Conservation (phyloP, 2,329 filamentous ascomycete genomes). For the Hypomyces perniciosus region DNA sequence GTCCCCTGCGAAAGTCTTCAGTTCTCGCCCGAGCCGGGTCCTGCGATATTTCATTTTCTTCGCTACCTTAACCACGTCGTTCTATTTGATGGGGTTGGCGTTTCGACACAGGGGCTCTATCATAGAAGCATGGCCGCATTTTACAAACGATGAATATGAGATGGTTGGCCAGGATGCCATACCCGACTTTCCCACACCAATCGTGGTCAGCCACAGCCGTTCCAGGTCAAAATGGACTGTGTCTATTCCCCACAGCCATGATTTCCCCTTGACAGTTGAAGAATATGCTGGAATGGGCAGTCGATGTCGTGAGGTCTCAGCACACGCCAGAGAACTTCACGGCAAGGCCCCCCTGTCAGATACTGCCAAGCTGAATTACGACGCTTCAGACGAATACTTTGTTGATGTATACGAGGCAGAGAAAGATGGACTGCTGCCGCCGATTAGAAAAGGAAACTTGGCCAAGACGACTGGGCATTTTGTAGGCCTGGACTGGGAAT, state of each 20-base stretch:
- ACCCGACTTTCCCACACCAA: slow-evolving; percentile 67
- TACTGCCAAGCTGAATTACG: slow-evolving; percentile 45
- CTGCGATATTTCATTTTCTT: slow-evolving; percentile 52
- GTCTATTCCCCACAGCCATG: slow-evolving; percentile 61
- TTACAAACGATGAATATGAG: slow-evolving; percentile 48
- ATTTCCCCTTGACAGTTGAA: slow-evolving; percentile 60
- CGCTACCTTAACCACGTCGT: slow-evolving; percentile 40
- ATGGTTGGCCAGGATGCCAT: slow-evolving; percentile 60
- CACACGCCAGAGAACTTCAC: slow-evolving; percentile 45
- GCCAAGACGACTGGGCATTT: slow-evolving; percentile 38
- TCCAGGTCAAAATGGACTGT: slow-evolving; percentile 73
- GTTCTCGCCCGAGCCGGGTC: slow-evolving; percentile 50
- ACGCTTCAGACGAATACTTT: slow-evolving; percentile 60
- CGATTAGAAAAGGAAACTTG: slow-evolving; percentile 28
- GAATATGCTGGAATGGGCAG: slow-evolving; percentile 66
- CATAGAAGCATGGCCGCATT: slow-evolving; percentile 35
- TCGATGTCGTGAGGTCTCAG: slow-evolving; percentile 60
- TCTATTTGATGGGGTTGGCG: slow-evolving; percentile 39
- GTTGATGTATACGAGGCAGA: slow-evolving; percentile 71
- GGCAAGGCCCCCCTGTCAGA: slow-evolving; percentile 34
- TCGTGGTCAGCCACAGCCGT: slow-evolving; percentile 60
- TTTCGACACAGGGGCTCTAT: slow-evolving; percentile 25
- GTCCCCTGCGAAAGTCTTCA: slow-evolving; percentile 42
- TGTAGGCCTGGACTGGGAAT: slow-evolving; percentile 42
- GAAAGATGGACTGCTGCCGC: slow-evolving; percentile 53